Evolutionary conservation across 495 filamentous ascomycete genomes (phyloP), one percentile per base, ranked within the genome.

Genomic region (Penicillium arizonense): DNA sequence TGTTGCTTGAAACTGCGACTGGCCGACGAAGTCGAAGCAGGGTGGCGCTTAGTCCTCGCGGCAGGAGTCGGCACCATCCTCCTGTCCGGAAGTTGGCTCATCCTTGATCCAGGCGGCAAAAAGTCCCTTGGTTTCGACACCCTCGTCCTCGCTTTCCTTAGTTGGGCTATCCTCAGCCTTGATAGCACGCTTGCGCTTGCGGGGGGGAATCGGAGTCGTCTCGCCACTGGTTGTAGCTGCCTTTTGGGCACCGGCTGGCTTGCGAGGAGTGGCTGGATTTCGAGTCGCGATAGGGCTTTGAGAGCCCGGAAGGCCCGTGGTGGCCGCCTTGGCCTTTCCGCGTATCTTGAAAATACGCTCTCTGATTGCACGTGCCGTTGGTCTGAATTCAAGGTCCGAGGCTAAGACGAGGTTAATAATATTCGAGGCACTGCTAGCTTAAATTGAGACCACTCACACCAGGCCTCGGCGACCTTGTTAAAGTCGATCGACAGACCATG

Each of bases 321-420:
- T 20, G 9, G 39, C 26, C 16, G 21, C 18, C 43, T 28, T 52
- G 20, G 10, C 13, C 0, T 50, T 47, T 5, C 65, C 52, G 34
- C 74, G 73, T 47, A 81, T 76, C 11, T 62, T 70, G n/a, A 62
- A 51, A 0, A 81, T 65, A 5, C 73, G 75, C 50, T 80, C 78
- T 8, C 62, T 67, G 47, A 81, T 77, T n/a, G 78, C 78, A 23
- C 77, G 73, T 0, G 74, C 55, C 23, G 77, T 80, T 1, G 76
- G 76, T 6, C 55, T 58, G 7, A 69, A 56, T 11, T 62, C 52
- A 8, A 38, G 43, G 3, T 59, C 42, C 34, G 16, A 36, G 39
- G 65, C 65, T 72, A 55, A 20, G 33, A 46, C n/a, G 30, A 9
- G 11, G 40, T 65, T 35, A 58, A 50, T 18, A 43, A 18, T 0